These are phyloP conservation scores for Vinca minor DNA, from an alignment of 257 asterid genomes.

Conservation along the genomic window DNA sequence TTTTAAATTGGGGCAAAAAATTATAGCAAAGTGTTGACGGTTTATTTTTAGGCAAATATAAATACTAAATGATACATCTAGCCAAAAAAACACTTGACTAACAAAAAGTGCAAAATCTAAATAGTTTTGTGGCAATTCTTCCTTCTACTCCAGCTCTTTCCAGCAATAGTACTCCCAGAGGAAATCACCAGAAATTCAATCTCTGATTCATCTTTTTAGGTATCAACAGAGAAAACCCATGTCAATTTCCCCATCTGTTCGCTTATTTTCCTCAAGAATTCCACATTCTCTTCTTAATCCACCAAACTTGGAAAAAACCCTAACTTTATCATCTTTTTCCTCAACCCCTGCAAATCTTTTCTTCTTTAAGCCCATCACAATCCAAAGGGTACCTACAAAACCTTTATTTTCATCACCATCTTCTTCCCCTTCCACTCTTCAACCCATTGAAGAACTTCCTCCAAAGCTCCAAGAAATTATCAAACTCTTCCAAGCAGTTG, in stretches of 20 bases:
- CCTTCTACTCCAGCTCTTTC: constrained; percentile 8
- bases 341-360: constrained; percentile 22
- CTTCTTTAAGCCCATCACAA: constrained; percentile 30
- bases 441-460: constrained; percentile 64
- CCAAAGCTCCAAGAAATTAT: constrained; percentile 70
- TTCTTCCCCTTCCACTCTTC: constrained; percentile 34
- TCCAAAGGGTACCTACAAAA: constrained; percentile 40
- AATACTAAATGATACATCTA: too few relatives aligned
- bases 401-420: constrained; percentile 25
- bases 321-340: constrained; percentile 25
- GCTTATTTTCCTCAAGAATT: constrained; percentile 25
- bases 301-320: constrained; percentile 27
- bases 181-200: not conserved
- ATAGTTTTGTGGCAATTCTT: too few relatives aligned
- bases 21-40: too few relatives aligned
- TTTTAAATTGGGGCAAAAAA: too few relatives aligned
- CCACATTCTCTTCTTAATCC: constrained; percentile 22
- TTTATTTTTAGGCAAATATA: too few relatives aligned
- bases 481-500: constrained; percentile 56
- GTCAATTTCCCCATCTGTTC: constrained; percentile 39
- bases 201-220: not conserved
- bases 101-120: too few relatives aligned
- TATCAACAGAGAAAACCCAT: constrained; percentile 26
- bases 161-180: not conserved
- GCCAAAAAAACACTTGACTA: too few relatives aligned